Evolutionary conservation across 371 early-diverging fungal genomes (phyloP).

Genomic region (Coemansia sp.): DNA sequence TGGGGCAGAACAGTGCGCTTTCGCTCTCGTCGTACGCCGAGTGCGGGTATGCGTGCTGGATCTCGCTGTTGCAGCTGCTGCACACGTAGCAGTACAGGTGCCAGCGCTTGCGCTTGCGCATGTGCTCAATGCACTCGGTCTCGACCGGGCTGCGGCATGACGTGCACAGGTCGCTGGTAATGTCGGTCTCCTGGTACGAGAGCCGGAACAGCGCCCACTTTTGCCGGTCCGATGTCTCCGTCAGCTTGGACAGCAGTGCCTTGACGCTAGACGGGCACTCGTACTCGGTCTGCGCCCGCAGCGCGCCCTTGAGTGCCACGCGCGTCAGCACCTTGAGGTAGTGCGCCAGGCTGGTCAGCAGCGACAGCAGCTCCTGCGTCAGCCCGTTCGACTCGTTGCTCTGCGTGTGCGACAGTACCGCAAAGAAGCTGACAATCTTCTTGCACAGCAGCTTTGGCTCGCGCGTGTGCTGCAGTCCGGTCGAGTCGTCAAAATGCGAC

Average conservation of each 20-base stretch:
- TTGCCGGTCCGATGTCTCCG: conserved; percentile 53
- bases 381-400: conserved; percentile 67
- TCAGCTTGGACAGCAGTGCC: conserved; percentile 50
- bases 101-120: conserved; percentile 60
- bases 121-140: conserved; percentile 76
- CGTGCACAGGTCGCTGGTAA: conserved; percentile 79
- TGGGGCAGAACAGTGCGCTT: conserved; percentile 55
- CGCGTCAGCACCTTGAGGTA: conserved; percentile 89
- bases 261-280: conserved; percentile 48
- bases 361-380: conserved; percentile 85
- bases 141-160: conserved; percentile 78
- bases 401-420: conserved; percentile 78
- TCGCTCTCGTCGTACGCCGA: conserved; percentile 55
- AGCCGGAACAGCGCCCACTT: conserved; percentile 49
- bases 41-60: conserved; percentile 55
- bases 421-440: conserved; percentile 89
- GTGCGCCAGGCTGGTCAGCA: conserved; percentile 93
- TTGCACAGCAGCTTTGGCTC: conserved; percentile 92
- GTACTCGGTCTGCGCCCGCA: conserved; percentile 72
- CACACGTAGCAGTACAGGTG: conserved; percentile 82
- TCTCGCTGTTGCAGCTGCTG: conserved; percentile 59
- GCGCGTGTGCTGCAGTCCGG: conserved; percentile 69
- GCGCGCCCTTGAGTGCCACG: conserved; percentile 82
- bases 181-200: conserved; percentile 58
- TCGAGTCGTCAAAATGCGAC: conserved; percentile 56